Conservation (phyloP, 441 rosid species). For the Aquilaria agallochum region DNA sequence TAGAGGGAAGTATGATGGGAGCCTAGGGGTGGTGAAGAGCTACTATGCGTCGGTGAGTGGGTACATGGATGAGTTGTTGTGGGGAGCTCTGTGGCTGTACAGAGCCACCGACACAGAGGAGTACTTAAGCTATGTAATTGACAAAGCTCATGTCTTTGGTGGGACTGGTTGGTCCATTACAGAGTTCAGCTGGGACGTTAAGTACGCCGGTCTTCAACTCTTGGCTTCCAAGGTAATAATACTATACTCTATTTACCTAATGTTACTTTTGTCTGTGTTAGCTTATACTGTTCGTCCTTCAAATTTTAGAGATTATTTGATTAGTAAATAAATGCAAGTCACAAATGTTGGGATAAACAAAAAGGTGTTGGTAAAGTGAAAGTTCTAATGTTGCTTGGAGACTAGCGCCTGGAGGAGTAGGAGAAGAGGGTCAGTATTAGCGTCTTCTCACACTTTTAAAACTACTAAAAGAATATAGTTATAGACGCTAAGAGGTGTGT, state of each 20-base stretch:
- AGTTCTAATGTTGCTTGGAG: too few species aligned
- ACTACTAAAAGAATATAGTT: too few species aligned
- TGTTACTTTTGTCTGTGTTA: too few species aligned
- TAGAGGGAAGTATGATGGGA: slow-evolving; percentile 78
- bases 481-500: too few species aligned
- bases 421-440: too few species aligned
- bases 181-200: slow-evolving; percentile 99
- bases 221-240: slow-evolving; percentile 70
- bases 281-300: too few species aligned
- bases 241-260: background rate
- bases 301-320: too few species aligned
- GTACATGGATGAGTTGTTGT: slow-evolving; percentile 89
- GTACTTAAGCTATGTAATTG: slow-evolving; percentile 53
- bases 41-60: slow-evolving; percentile 98
- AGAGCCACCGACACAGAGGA: slow-evolving; percentile 87
- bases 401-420: too few species aligned
- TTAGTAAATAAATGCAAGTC: too few species aligned
- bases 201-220: slow-evolving; percentile 85
- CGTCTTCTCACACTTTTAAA: too few species aligned
- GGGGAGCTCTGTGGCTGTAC: slow-evolving; percentile 96
- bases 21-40: slow-evolving; percentile 67
- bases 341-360: too few species aligned
- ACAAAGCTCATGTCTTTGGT: slow-evolving; percentile 66
- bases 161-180: slow-evolving; percentile 92
- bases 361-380: too few species aligned